Evolutionary conservation across 2,329 filamentous ascomycete genomes (phyloP), one percentile per base, ranked within the genome.

Genomic region (Sclerotiophoma versabilis): DNA sequence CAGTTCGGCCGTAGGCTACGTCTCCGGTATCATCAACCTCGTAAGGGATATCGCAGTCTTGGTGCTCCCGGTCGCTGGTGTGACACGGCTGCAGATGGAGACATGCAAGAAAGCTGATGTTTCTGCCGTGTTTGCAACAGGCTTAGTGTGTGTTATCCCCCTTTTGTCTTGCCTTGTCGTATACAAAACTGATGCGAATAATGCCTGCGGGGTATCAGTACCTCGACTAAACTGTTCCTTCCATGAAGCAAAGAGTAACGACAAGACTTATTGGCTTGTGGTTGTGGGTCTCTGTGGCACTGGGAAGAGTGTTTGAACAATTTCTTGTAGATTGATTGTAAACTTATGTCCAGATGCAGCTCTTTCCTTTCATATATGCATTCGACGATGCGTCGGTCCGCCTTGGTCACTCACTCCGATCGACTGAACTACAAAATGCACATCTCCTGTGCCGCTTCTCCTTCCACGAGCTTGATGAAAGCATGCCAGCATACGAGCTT

Each of bases 41-140:
- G n/a, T 44, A 15, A 53, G 50, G 10, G 65, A 66, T 30, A 15
- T 68, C 17, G 32, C 60, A 3, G 61, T 66, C 14, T 54, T 70
- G 10, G 14, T 64, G 9, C 26, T 70, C 3, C 60, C 66, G 0
- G n/a, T 61, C 0, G 26, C 39, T 4, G 49, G 48, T 5, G 33
- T 45, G 23, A 25, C 26, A 26, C 26, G 20, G 9, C 26, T 51
- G n/a, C 48, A 38, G n/a, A 51, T 51, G 39, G 39, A 26, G 3
- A 32, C n/a, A 26, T 26, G 41, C 17, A 51, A 51, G 32, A 51
- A 51, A 33, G 27, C 12, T n/a, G 22, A 50, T 11, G 50, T 54
- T 32, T 50, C 43, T 11, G 17, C 34, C 22, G 39, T 51, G 6
- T 51, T 50, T 19, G 36, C 17, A 22, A 39, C 29, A 48, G 53